Evolutionary conservation across 257 asterid species (phyloP), one percentile per base, ranked within the genome.

Genomic region (Salvia hispanica): DNA sequence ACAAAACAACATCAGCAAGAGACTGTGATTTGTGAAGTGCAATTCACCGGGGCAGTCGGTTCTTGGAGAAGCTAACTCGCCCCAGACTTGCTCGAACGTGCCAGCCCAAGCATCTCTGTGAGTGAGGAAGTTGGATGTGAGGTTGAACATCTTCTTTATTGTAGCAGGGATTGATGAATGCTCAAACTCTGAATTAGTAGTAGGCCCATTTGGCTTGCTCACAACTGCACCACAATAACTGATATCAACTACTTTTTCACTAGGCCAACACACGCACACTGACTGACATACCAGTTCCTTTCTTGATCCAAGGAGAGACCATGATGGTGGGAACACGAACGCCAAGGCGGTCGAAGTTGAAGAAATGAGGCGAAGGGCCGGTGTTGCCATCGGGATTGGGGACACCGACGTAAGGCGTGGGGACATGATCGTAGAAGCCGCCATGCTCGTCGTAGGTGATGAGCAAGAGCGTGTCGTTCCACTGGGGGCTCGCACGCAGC

Each of bases 31-130:
- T 7, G 3, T 40, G 11, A 40, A 39, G 50, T 12, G 25, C 63
- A 0, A 5, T 67, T 78, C 76, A 90, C 96, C 86, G 5, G 91
- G 95, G 64, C 96, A 90, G 55, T 90, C 93, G 1, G 95, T 85
- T 75, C 96, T 79, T 34, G 95, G 95, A 47, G 96, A 78, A 37
- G 83, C 69, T 70, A 87, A 64, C 13, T 79, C 75, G 12, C 80
- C 79, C 0, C 84, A 82, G 4, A 90, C 91, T 31, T 85, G 95
- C 71, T 90, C 96, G 47, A 90, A 90, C 4, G 96, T 87, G 74
- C 90, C 93, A 2, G 91, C 95, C 96, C 96, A 90, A 71, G 95
- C 91, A 52, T 90, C 96, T 75, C 96, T 87, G 51, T 90, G 95
- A 7, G 95, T 90, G 48, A 87, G 64, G 77, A 85, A 90, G 69